Conservation (phyloP, 306 rosid genomes). For the Datisca glomerata region DNA sequence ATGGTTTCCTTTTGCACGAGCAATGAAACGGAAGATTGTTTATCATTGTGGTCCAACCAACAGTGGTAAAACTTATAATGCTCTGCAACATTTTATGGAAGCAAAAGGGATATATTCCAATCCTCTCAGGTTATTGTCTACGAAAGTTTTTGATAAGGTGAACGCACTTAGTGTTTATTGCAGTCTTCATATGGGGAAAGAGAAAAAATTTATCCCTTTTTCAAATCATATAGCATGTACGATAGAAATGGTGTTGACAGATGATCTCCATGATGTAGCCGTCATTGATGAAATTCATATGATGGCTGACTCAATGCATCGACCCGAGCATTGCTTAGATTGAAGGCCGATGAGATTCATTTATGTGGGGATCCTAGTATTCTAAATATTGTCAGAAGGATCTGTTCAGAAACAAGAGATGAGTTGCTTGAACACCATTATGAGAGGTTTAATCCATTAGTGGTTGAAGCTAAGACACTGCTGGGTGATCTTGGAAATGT, state of each 20-base stretch:
- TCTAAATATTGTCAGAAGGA: constrained; percentile 49
- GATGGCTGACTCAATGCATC: constrained; percentile 74
- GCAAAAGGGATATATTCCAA: constrained; percentile 80
- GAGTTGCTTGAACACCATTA: constrained; percentile 63
- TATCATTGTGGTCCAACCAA: constrained; percentile 98
- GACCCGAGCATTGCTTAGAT: constrained; percentile 86
- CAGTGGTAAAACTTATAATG: constrained; percentile 91
- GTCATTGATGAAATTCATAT: constrained; percentile 86
- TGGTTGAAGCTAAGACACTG: constrained; percentile 85
- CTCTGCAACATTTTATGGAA: constrained; percentile 79
- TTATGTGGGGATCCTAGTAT: constrained; percentile 86
- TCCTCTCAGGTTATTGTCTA: constrained; percentile 77
- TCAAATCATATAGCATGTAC: constrained; percentile 76
- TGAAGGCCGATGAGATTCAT: constrained; percentile 91
- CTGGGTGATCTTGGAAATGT: constrained; percentile 66
- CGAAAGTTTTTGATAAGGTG: constrained; percentile 96
- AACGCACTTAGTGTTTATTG: constrained; percentile 77
- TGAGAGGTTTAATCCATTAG: constrained; percentile 85
- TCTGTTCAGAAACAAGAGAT: constrained; percentile 77
- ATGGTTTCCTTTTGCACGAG: no score
- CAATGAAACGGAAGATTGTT: constrained; percentile 81
- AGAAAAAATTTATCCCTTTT: constrained; percentile 73
- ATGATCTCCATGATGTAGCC: constrained; percentile 76
- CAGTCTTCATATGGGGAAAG: constrained; percentile 69
- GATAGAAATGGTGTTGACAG: constrained; percentile 78